Conservation (phyloP, 352 stramenopile genomes). For the Phytopythium sindhum region DNA sequence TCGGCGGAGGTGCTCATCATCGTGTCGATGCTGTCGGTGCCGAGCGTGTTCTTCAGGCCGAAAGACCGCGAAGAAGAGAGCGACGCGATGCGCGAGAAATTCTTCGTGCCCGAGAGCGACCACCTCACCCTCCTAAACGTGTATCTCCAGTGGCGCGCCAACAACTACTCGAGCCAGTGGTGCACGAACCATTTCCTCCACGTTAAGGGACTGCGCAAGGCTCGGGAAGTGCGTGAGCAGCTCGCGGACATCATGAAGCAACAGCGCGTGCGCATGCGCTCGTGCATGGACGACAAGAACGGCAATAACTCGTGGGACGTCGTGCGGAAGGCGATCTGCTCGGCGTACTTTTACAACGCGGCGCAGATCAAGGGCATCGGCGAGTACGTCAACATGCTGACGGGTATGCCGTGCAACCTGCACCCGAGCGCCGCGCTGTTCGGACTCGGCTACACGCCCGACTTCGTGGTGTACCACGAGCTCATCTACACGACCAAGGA, state of each 20-base stretch:
- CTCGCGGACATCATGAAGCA: constrained; percentile 98
- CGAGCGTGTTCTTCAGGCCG: constrained; percentile 95
- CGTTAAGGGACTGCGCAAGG: constrained; percentile 92
- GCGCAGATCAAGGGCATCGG: constrained; percentile 99
- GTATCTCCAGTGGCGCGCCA: constrained; percentile 93
- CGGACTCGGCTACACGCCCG: constrained; percentile 97
- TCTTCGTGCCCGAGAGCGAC: constrained; percentile 98
- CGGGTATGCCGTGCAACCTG: constrained; percentile 95
- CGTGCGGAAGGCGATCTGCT: constrained; percentile 98
- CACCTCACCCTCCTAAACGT: constrained; percentile 98
- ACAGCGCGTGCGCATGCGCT: constrained; percentile 90
- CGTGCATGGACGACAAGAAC: constrained; percentile 51
- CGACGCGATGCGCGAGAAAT: constrained; percentile 97
- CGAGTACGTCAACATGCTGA: constrained; percentile 99
- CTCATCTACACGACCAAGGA: constrained; percentile 99
- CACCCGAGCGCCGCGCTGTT: constrained; percentile 98
- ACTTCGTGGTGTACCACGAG: constrained; percentile 99
- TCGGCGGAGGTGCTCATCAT: constrained; percentile 95
- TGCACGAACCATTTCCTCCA: constrained; percentile 97
- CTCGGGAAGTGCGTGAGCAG: constrained; percentile 92
- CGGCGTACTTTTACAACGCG: constrained; percentile 99
- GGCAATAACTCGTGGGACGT: constrained; percentile 89
- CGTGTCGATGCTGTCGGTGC: constrained; percentile 97
- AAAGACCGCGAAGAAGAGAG: constrained; percentile 98
- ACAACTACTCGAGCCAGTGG: constrained; percentile 95